Base-by-base conservation (phyloP, 1,284 basidiomycete genomes). In the Hortiboletus rubellus region DNA sequence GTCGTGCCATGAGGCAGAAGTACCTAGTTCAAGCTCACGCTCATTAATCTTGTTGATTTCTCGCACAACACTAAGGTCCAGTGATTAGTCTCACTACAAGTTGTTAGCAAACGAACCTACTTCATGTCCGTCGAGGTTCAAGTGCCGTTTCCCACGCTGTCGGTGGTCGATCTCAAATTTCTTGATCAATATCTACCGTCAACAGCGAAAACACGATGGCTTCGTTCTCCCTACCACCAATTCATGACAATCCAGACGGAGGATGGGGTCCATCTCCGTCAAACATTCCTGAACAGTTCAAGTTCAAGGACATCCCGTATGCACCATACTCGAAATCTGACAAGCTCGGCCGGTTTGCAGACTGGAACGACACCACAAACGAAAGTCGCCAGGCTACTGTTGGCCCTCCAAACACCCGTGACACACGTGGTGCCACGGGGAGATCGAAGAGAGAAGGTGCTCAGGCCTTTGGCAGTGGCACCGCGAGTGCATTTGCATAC, bases 271-370 rank as follows among this genome's bases (percentile, higher is more conserved):
- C 89, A 6, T 91, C 90, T 3, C 78, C 84, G 3, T 86, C 87
- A 2, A 87, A 87, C 71, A 76, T 90, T 22, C 89, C 90, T 9
- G 79, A 86, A 41, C 84, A 89, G 60, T 92, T 91, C 80, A 89
- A 90, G 74, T 92, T 92, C 79, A 89, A 86, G 71, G 91, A 92
- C 69, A 96, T 98, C 62, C 95, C 95, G 40, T 98, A 98, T 72
- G 94, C 96, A 2, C 96, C 95, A 6, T 98, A 94, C 81, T 94
- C 94, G 75, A 98, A 98, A 85, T 90, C 92, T 55, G 96, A 99
- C 82, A 98, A 98, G 76, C 87, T 99, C 60, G 94, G 94, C 55
- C 91, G 96, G 59, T 94, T 99, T 71, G 96, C 96, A 57, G 96
- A 99, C 80, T 99, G 96, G 96, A 96, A 94, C 74, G 89, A 92